Percentiles rank a stretch among this genome's conserved stretches.
Conservation (phyloP, 257 asterid genomes). For the Lantana camara region DNA sequence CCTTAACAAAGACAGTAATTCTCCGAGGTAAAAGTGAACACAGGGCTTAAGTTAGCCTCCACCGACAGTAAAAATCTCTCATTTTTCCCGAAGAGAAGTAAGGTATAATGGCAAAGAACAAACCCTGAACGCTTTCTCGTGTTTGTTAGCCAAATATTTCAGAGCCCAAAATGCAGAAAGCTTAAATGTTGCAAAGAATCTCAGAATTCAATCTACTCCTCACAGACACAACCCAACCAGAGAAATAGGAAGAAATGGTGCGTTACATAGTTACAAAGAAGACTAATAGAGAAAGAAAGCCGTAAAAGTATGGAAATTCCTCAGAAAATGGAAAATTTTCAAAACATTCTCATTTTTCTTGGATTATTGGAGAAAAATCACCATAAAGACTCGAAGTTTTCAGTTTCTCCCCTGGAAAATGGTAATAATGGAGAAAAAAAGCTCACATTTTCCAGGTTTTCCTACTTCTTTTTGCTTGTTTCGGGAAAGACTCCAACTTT, state of each 20-base stretch:
- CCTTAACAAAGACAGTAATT: neutral
- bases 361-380: constrained; percentile 17
- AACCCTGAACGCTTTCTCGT: constrained; percentile 24
- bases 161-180: constrained; percentile 23
- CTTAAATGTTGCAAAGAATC: constrained; percentile 1
- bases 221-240: constrained; percentile 15
- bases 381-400: constrained; percentile 23
- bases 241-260: constrained; percentile 14
- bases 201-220: constrained; percentile 7
- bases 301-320: neutral
- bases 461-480: neutral
- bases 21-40: constrained; percentile 19
- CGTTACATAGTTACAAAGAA: neutral
- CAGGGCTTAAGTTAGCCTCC: constrained; percentile 17
- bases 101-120: constrained; percentile 13
- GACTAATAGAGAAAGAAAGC: neutral
- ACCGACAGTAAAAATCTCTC: constrained; percentile 37
- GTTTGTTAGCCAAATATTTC: constrained; percentile 1
- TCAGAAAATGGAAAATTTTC: constrained; percentile 8
- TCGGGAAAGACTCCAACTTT: neutral
- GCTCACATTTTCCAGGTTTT: neutral
- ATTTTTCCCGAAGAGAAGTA: neutral
- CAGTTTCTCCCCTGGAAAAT: constrained; percentile 17
- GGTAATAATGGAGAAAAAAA: constrained; percentile 12
- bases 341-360: neutral